These are phyloP conservation scores for Tolypocladium capitatum DNA, from an alignment of 2,329 filamentous ascomycete species.

Conservation along the genomic window DNA sequence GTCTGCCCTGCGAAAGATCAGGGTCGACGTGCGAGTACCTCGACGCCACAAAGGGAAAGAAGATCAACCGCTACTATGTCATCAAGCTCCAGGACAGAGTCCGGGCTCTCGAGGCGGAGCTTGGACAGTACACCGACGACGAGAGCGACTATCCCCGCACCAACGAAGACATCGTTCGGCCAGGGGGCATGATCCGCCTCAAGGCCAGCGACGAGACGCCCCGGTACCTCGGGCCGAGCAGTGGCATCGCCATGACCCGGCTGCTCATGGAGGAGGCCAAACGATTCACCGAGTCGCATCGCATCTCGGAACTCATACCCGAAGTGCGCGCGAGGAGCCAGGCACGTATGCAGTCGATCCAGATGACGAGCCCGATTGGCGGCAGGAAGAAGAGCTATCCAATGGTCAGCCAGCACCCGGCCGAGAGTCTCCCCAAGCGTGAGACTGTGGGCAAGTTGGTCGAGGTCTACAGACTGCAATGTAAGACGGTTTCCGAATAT, in stretches of 20 bases:
- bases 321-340: conserved; percentile 49
- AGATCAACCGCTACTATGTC: conserved; percentile 84
- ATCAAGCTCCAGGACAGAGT: conserved; percentile 83
- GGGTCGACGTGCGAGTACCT: conserved; percentile 91
- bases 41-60: conserved; percentile 74
- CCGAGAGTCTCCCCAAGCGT: conserved; percentile 59
- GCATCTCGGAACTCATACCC: conserved; percentile 83
- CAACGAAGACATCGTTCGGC: conserved; percentile 74
- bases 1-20: conserved; percentile 82
- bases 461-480: conserved; percentile 75
- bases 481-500: conserved; percentile 27
- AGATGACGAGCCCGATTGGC: conserved; percentile 34
- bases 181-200: conserved; percentile 73
- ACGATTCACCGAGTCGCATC: conserved; percentile 78
- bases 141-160: conserved; percentile 57
- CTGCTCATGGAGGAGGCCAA: conserved; percentile 95
- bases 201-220: conserved; percentile 74
- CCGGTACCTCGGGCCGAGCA: conserved; percentile 84
- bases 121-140: conserved; percentile 66
- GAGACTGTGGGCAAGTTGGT: conserved; percentile 66
- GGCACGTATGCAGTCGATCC: conserved; percentile 45
- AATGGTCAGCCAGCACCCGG: conserved; percentile 74
- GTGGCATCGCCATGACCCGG: conserved; percentile 87
- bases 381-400: conserved; percentile 76
- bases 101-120: conserved; percentile 65